Conservation (phyloP, 768 basidiomycete species). For the Tubosaeta sp. region DNA sequence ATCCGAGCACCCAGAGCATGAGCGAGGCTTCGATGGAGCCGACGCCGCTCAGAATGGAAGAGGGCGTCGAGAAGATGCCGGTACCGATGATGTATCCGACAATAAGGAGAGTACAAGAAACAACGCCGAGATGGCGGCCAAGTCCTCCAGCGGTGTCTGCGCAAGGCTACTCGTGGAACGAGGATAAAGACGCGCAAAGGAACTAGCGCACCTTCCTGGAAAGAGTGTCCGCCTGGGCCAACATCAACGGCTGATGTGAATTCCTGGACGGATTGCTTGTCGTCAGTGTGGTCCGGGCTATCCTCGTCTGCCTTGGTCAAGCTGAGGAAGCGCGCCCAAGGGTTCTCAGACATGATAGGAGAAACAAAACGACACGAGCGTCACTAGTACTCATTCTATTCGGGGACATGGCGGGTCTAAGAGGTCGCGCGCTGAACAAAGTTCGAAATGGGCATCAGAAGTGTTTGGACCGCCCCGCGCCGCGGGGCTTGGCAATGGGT, state of each 20-base stretch:
- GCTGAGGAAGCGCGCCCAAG: conserved; percentile 1
- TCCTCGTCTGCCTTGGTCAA: neutral
- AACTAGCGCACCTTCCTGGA: conserved; percentile 40
- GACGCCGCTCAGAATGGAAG: conserved; percentile 50
- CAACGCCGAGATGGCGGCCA: conserved; percentile 51
- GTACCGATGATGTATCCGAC: conserved; percentile 56
- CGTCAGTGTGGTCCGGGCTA: neutral
- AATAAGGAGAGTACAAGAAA: conserved; percentile 51
- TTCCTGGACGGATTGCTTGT: neutral
- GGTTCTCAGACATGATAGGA: conserved; percentile 2
- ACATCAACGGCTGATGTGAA: conserved; percentile 10
- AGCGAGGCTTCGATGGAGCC: conserved; percentile 57
- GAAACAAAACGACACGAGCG: neutral
- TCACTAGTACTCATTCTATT: too few relatives aligned
- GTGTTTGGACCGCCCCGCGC: too few relatives aligned
- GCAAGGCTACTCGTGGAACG: neutral
- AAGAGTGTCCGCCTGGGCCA: conserved; percentile 42
- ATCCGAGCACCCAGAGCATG: conserved; percentile 62
- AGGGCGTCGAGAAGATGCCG: conserved; percentile 58
- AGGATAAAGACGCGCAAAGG: neutral
- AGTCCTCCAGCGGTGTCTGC: conserved; percentile 50
- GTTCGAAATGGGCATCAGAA: too few relatives aligned
- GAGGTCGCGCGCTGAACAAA: too few relatives aligned
- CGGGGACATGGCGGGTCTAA: too few relatives aligned
- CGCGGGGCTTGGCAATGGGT: too few relatives aligned